Base-by-base conservation (phyloP, 192 early-diverging fungal genomes). In the Obelidium mucronatum region DNA sequence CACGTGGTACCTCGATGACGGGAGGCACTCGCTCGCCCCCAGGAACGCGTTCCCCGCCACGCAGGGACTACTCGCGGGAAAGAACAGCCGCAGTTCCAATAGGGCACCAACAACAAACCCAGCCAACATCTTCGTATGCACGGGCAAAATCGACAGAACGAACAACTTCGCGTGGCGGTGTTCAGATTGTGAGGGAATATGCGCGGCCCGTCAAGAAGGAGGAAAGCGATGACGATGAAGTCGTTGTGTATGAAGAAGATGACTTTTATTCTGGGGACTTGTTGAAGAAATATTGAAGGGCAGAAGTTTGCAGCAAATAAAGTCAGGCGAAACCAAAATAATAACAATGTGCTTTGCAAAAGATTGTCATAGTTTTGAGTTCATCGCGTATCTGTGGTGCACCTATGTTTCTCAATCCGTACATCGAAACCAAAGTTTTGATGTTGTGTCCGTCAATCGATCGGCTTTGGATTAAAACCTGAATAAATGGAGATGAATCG, bases 171-270 rank as follows among this genome's bases (percentile, higher is more conserved):
- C 5, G 55, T 58, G 8, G 61, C 11, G n/a, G 66, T 33, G 66
- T 67, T 2, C 36, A 67, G 22, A 67, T 67, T 67, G 66, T 67
- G 66, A 26, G 66, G 13, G 66, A 67, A 44, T 40, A 64, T 22
- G n/a, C 19, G 58, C n/a, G n/a, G n/a, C n/a, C n/a, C 28, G 28
- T 65, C 31, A 67, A 34, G 22, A 5, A 15, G 66, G 8, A 19
- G 24, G 22, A 30, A 44, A 36, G n/a, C 5, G 48, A 40, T 51
- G 66, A 67, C 6, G 66, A 67, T 52, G 66, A 67, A 30, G 66
- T 51, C n/a, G 66, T 52, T 51, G 66, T 67, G 39, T 42, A 51
- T 67, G 66, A 67, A 5, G 39, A 67, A n/a, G n/a, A n/a, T n/a
- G n/a, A n/a, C n/a, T n/a, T n/a, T n/a, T n/a, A n/a, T n/a, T n/a